These are phyloP conservation scores for Athelia psychrophila DNA, from an alignment of 1,284 basidiomycete genomes.

Conservation along the genomic window DNA sequence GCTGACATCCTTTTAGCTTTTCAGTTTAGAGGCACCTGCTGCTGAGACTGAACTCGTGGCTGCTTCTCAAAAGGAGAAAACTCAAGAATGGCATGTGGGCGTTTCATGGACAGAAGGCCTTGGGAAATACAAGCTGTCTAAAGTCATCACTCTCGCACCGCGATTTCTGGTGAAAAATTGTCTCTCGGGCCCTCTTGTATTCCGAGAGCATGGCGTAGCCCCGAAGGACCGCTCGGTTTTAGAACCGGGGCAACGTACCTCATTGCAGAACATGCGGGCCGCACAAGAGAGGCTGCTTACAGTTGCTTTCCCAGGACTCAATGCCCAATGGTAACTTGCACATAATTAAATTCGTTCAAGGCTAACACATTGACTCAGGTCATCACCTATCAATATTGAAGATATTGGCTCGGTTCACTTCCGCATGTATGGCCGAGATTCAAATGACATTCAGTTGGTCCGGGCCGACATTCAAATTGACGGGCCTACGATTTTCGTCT, in stretches of 20 bases:
- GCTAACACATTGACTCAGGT: constrained; percentile 51
- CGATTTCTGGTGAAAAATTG: constrained; percentile 91
- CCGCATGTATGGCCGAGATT: constrained; percentile 50
- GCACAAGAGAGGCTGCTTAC: constrained; percentile 75
- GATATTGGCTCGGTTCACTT: constrained; percentile 89
- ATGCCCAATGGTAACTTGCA: constrained; percentile 67
- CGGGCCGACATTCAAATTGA: constrained; percentile 85
- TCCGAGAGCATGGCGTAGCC: constrained; percentile 83
- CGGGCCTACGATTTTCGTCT: constrained; percentile 88
- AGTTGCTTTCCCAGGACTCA: constrained; percentile 82
- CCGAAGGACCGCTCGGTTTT: constrained; percentile 70
- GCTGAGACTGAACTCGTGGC: constrained; percentile 88
- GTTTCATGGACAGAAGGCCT: constrained; percentile 92
- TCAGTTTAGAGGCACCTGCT: constrained; percentile 88
- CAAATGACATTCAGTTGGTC: constrained; percentile 57
- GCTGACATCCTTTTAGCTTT: constrained; percentile 40
- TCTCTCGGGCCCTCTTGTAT: constrained; percentile 65
- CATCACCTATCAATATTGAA: constrained; percentile 88
- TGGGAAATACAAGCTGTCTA: constrained; percentile 96
- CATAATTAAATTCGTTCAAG: not conserved
- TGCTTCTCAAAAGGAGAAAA: constrained; percentile 61
- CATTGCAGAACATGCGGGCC: constrained; percentile 70
- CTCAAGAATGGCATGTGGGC: constrained; percentile 86
- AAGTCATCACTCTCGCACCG: constrained; percentile 91
- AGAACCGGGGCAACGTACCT: constrained; percentile 65